Evolutionary conservation across 805 yeast species (phyloP).

Genomic region (Candida multigemmis): DNA sequence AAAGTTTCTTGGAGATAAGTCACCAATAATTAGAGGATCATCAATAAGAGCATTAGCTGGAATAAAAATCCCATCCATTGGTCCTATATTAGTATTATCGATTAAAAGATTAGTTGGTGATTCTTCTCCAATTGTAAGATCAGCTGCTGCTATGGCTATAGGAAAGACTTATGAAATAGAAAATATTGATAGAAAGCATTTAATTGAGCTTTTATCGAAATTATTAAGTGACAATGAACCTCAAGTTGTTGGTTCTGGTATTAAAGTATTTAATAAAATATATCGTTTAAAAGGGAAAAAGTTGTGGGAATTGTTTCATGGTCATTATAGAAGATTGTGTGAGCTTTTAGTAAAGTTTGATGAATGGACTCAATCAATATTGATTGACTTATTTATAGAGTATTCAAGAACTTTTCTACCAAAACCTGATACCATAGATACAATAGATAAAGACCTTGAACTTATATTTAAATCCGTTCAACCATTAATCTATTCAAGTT

Average conservation of each 20-base stretch:
- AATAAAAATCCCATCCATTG: constrained; percentile 71
- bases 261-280: constrained; percentile 45
- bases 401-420: constrained; percentile 58
- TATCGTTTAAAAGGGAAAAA: constrained; percentile 30
- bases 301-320: constrained; percentile 60
- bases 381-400: constrained; percentile 55
- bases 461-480: constrained; percentile 42
- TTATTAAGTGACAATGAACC: constrained; percentile 60
- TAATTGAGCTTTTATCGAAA: constrained; percentile 38
- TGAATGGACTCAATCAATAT: constrained; percentile 57
- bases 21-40: constrained; percentile 58
- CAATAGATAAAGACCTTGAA: constrained; percentile 47
- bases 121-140: constrained; percentile 67
- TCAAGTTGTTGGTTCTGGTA: constrained; percentile 61
- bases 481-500: constrained; percentile 39
- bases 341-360: constrained; percentile 44
- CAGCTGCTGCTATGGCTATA: constrained; percentile 71
- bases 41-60: constrained; percentile 77
- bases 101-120: constrained; percentile 63
- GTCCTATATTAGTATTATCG: constrained; percentile 69
- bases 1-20: constrained; percentile 63
- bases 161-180: constrained; percentile 42
- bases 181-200: constrained; percentile 35
- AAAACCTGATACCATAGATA: constrained; percentile 31
- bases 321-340: constrained; percentile 54